phyloP scores from a whole-genome alignment of 1,284 basidiomycete genomes.

The Trametes pubescens region DNA sequence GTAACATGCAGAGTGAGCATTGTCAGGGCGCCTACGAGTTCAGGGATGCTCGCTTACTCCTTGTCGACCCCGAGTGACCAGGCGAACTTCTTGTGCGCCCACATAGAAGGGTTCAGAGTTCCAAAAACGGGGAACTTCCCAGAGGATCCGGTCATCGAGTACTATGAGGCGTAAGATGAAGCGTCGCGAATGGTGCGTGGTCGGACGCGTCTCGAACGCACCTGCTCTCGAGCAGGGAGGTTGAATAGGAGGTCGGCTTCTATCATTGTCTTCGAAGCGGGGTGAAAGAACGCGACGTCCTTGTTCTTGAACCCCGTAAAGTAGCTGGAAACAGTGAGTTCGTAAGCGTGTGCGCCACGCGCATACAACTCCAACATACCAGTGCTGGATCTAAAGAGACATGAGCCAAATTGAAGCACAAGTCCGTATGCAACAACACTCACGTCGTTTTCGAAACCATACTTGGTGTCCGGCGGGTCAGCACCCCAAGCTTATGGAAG shows the following conservation, averaged over 20 bases:
- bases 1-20: neutral
- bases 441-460: slow-evolving; percentile 88
- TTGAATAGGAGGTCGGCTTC: slow-evolving; percentile 93
- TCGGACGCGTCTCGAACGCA: slow-evolving; percentile 40
- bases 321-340: slow-evolving; percentile 55
- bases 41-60: slow-evolving; percentile 53
- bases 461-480: slow-evolving; percentile 68
- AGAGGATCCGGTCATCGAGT: slow-evolving; percentile 62
- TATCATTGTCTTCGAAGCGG: slow-evolving; percentile 80
- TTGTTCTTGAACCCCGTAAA: slow-evolving; percentile 87
- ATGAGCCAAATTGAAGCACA: slow-evolving; percentile 15
- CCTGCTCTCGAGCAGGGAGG: slow-evolving; percentile 88
- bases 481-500: slow-evolving; percentile 56
- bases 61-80: slow-evolving; percentile 64
- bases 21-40: neutral
- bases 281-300: slow-evolving; percentile 91
- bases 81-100: slow-evolving; percentile 64
- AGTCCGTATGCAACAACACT: slow-evolving; percentile 32
- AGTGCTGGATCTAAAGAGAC: slow-evolving; percentile 61
- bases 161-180: slow-evolving; percentile 38
- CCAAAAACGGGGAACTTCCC: slow-evolving; percentile 55
- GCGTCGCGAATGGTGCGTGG: slow-evolving; percentile 8
- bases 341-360: neutral
- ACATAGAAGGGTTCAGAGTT: slow-evolving; percentile 64
- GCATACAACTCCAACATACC: slow-evolving; percentile 47